Evolutionary conservation across 2,329 filamentous ascomycete species (phyloP), one percentile per base, ranked within the genome.

Genomic region (Xylaria sp.): DNA sequence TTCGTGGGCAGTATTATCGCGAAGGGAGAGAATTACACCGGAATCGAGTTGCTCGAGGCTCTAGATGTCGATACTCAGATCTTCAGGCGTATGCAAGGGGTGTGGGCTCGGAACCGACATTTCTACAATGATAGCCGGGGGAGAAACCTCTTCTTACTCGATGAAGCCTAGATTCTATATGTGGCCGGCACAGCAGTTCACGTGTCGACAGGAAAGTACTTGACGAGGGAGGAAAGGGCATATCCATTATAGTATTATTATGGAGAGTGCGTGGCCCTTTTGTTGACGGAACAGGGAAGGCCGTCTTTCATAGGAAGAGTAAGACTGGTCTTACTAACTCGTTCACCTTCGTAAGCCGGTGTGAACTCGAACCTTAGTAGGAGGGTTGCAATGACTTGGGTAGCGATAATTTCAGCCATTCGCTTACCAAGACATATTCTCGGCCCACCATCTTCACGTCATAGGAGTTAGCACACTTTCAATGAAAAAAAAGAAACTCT

Each of bases 291-390:
- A 54, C 80, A 80, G 4, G 85, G 86, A 63, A 89, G 71, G 0
- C 87, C 87, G 2, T 80, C 85, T 56, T 86, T 78, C 86, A 89
- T 89, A 0, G 87, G 87, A 67, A 89, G 70, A 3, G 87, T 89
- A 51, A 89, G 75, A 66, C 86, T 88, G 52, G 82, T 87, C 74
- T 82, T 84, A 69, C 84, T 88, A 17, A 81, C 77, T 66, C 85
- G 80, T 69, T 86, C 80, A 38, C 68, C 74, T 19, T 78, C 75
- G 61, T 77, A 81, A 4, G 77, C 78, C 15, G 76, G 74, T 61
- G 70, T 71, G 54, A 88, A 84, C 6, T 86, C 81, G 68, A 88
- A 89, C 2, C 72, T 67, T 40, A 75, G 72, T 3, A 82, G 73
- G 61, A 88, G 70, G 1, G 76, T 78, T 3, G 83, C 80, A 67